phyloP scores from a whole-genome alignment of 2,329 filamentous ascomycete species.

The Fusarium sp. region DNA sequence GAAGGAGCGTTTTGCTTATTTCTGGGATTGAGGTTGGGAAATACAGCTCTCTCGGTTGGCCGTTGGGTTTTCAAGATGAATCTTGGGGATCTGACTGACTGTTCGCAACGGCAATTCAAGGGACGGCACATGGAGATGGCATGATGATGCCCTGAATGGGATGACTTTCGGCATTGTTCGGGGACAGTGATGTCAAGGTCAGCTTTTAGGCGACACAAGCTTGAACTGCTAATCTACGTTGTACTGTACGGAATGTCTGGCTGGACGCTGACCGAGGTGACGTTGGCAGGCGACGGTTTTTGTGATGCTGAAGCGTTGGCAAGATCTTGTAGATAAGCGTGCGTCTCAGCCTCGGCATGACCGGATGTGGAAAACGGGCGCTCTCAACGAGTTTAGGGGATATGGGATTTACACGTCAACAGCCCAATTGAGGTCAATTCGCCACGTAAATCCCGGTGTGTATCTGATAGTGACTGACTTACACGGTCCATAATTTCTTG shows the following conservation, averaged over 20 bases:
- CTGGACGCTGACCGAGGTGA: constrained; percentile 7
- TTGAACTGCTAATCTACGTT: background rate
- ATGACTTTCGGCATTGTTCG: constrained; percentile 23
- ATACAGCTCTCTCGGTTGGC: constrained; percentile 6
- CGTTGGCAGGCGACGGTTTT: constrained; percentile 2
- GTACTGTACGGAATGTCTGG: background rate
- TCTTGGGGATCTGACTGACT: constrained; percentile 5
- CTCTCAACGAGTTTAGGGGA: constrained; percentile 5
- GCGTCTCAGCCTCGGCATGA: constrained; percentile 17
- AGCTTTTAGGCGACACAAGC: constrained; percentile 6
- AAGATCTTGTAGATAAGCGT: constrained; percentile 36
- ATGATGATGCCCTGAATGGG: background rate
- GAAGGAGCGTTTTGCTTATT: constrained; percentile 5
- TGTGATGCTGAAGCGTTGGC: background rate
- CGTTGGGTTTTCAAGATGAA: background rate
- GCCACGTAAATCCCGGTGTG: constrained; percentile 16
- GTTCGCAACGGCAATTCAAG: background rate
- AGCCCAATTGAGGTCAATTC: constrained; percentile 19
- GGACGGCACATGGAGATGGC: constrained; percentile 16
- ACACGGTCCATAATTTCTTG: constrained; percentile 2
- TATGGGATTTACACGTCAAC: constrained; percentile 25
- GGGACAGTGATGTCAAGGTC: constrained; percentile 10
- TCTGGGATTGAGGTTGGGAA: background rate
- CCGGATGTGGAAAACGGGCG: constrained; percentile 20
- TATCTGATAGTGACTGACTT: background rate